Conservation (phyloP, 306 rosid genomes). For the Glycyrrhiza uralensis region DNA sequence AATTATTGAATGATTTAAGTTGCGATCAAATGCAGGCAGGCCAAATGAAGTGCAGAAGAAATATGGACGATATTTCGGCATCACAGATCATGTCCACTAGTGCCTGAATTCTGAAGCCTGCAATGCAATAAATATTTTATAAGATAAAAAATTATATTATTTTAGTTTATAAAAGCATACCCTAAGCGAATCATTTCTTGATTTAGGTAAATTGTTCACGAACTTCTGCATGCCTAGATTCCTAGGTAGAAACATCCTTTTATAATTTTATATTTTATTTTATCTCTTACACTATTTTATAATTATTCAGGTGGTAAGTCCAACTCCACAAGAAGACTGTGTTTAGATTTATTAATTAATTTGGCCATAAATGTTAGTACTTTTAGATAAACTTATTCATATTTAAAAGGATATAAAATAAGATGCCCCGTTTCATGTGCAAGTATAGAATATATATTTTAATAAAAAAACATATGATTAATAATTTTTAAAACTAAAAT, state of each 20-base stretch:
- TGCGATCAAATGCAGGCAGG: slow-evolving; percentile 41
- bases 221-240: slow-evolving; percentile 47
- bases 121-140: neutral
- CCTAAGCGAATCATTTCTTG: slow-evolving; percentile 31
- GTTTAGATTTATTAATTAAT: neutral
- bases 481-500: neutral
- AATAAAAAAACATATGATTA: neutral
- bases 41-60: slow-evolving; percentile 27
- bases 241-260: slow-evolving; percentile 47
- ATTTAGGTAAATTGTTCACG: slow-evolving; percentile 38
- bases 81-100: slow-evolving; percentile 36
- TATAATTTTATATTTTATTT: neutral
- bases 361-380: neutral
- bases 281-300: neutral
- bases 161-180: neutral
- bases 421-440: neutral
- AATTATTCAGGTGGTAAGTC: slow-evolving; percentile 26
- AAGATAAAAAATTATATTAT: neutral
- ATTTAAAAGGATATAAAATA: neutral
- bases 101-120: slow-evolving; percentile 25
- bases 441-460: neutral
- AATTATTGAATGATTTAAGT: slow-evolving; percentile 26
- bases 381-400: neutral
- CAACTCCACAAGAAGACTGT: slow-evolving; percentile 19
- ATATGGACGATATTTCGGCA: slow-evolving; percentile 23